phyloP scores from a whole-genome alignment of 192 early-diverging fungal species.

The Backusella morwellensis region DNA sequence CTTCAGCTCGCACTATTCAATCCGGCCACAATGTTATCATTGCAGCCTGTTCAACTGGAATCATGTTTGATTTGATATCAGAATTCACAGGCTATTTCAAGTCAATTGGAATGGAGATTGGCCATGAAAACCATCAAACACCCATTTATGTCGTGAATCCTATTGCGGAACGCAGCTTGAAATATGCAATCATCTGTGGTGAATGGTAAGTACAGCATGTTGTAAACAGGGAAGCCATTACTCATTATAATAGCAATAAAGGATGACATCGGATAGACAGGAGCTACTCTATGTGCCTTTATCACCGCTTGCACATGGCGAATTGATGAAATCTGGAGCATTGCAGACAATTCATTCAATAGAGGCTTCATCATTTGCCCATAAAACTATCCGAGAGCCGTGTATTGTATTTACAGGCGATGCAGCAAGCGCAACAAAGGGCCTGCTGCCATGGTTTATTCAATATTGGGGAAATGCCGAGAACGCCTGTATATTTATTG shows the following conservation, averaged over 20 bases:
- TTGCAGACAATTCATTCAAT: constrained; percentile 39
- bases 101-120: constrained; percentile 52
- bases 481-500: constrained; percentile 21
- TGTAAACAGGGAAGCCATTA: constrained; percentile 66
- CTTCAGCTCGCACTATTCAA: constrained; percentile 29
- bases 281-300: constrained; percentile 66
- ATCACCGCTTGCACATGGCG: constrained; percentile 49
- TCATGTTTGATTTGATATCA: constrained; percentile 73
- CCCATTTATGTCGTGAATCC: constrained; percentile 74
- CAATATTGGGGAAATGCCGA: constrained; percentile 22
- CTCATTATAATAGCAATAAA: constrained; percentile 2
- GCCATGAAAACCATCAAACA: constrained; percentile 38
- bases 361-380: constrained; percentile 34
- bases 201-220: constrained; percentile 67
- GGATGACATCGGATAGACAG: constrained; percentile 65
- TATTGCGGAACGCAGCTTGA: constrained; percentile 70
- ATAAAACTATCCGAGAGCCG: constrained; percentile 48
- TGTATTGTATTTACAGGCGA: constrained; percentile 62
- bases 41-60: constrained; percentile 64
- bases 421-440: constrained; percentile 4
- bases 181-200: constrained; percentile 80
- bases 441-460: constrained; percentile 28
- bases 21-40: constrained; percentile 69
- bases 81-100: constrained; percentile 53
- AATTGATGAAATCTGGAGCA: constrained; percentile 42